Conservation (phyloP, 2,329 filamentous ascomycete species). For the Xylaria multiplex region DNA sequence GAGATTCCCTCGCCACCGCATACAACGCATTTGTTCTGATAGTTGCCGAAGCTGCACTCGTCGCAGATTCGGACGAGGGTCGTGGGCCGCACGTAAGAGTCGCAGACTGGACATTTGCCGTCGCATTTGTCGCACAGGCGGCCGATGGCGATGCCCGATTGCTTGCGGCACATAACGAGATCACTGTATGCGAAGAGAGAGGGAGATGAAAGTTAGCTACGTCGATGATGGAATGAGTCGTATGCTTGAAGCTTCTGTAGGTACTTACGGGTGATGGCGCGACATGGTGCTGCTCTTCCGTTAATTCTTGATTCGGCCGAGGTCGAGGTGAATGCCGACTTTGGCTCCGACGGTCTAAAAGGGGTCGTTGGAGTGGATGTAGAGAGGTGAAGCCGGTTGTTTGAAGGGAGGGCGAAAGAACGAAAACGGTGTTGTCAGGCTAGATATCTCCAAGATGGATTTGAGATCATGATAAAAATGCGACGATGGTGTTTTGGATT, state of each 20-base stretch:
- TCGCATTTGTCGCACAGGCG: conserved; percentile 99
- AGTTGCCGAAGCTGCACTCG: conserved; percentile 99
- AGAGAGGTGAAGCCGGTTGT: neutral
- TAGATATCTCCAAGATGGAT: neutral
- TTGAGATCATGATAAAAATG: neutral
- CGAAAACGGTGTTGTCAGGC: conserved; percentile 9
- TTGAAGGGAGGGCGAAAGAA: neutral
- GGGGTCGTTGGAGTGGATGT: neutral
- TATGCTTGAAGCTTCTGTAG: conserved; percentile 48
- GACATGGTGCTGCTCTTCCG: conserved; percentile 42
- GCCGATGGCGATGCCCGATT: conserved; percentile 95
- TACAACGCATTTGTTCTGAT: conserved; percentile 99
- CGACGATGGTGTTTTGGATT: conserved; percentile 47
- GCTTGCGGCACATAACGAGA: conserved; percentile 99
- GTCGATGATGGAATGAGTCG: neutral
- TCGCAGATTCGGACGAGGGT: conserved; percentile 98
- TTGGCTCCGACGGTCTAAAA: neutral
- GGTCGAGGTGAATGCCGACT: neutral
- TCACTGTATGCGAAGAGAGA: conserved; percentile 65
- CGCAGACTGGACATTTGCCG: conserved; percentile 98
- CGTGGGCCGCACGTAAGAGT: conserved; percentile 97
- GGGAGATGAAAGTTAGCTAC: conserved; percentile 32
- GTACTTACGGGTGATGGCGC: conserved; percentile 49
- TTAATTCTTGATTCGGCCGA: conserved; percentile 1
- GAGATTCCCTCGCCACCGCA: conserved; percentile 98